These are phyloP conservation scores for Aspergillus ochraceoroseus DNA, from an alignment of 2,329 filamentous ascomycete species.

Conservation along the genomic window DNA sequence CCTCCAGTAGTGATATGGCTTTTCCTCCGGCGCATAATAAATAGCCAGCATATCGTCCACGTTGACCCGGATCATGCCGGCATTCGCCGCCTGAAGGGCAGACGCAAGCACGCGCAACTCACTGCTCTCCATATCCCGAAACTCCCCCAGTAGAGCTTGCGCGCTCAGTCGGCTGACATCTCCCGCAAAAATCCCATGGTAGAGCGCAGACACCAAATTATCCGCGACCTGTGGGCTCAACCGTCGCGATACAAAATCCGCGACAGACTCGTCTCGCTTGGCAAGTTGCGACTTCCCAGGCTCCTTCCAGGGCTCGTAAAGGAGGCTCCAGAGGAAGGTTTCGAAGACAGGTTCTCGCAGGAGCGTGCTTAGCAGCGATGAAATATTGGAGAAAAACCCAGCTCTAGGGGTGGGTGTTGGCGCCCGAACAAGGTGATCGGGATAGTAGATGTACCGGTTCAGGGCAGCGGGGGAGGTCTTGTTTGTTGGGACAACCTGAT, in stretches of 20 bases:
- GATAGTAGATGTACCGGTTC: constrained; percentile 82
- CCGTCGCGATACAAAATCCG: constrained; percentile 57
- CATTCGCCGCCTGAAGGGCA: constrained; percentile 13
- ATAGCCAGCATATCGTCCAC: constrained; percentile 31
- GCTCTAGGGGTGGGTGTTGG: constrained; percentile 43
- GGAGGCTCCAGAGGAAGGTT: constrained; percentile 39
- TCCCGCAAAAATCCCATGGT: constrained; percentile 91
- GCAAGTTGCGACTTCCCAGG: constrained; percentile 33
- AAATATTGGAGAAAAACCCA: constrained; percentile 26
- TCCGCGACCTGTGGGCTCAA: constrained; percentile 56
- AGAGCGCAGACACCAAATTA: constrained; percentile 67
- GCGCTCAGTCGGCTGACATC: constrained; percentile 77
- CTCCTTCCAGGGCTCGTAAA: constrained; percentile 31
- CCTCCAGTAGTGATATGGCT: constrained; percentile 17
- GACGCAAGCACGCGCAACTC: constrained; percentile 21
- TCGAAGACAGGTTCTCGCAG: constrained; percentile 55
- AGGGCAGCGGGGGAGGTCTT: constrained; percentile 50
- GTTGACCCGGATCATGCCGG: constrained; percentile 12
- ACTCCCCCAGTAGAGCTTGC: constrained; percentile 54
- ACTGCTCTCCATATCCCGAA: constrained; percentile 47
- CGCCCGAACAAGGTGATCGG: constrained; percentile 68
- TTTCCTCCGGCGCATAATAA: constrained; percentile 14
- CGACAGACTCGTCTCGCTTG: constrained; percentile 64
- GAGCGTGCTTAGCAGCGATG: constrained; percentile 33
- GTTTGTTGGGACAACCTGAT: constrained; percentile 54